phyloP scores from a whole-genome alignment of 2,329 filamentous ascomycete genomes.

The Simplicillium aogashimaense region DNA sequence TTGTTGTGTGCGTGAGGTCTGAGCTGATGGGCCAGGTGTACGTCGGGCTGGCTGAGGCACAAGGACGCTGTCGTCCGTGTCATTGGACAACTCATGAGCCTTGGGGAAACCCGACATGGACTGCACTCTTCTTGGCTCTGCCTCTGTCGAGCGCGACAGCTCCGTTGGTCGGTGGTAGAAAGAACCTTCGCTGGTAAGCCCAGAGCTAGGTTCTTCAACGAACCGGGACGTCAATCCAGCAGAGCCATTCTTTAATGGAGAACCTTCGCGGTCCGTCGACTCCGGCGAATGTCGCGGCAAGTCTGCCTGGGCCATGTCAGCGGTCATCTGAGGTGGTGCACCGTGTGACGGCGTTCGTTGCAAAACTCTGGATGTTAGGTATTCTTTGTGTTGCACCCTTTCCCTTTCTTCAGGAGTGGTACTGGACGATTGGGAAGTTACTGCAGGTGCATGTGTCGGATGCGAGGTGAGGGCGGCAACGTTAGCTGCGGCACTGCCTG shows the following conservation, averaged over 20 bases:
- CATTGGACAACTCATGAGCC: conserved; percentile 13
- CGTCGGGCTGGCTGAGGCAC: conserved; percentile 32
- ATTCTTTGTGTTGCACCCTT: conserved; percentile 46
- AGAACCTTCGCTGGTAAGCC: conserved; percentile 38
- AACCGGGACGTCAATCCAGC: conserved; percentile 50
- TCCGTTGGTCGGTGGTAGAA: conserved; percentile 32
- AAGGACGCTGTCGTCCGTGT: conserved; percentile 31
- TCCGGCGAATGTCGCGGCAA: conserved; percentile 25
- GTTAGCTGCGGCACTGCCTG: conserved; percentile 16
- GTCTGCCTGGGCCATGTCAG: conserved; percentile 35
- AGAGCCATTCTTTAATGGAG: conserved; percentile 17
- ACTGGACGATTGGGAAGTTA: conserved; percentile 9
- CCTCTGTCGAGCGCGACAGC: conserved; percentile 19
- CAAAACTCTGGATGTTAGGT: conserved; percentile 58
- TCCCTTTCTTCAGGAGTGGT: conserved; percentile 25
- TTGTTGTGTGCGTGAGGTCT: conserved; percentile 61
- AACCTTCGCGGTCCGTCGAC: conserved; percentile 15
- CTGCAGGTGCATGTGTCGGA: conserved; percentile 23
- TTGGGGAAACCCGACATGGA: conserved; percentile 28
- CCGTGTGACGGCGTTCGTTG: conserved; percentile 53
- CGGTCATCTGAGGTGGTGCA: conserved; percentile 55
- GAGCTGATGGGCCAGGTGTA: conserved; percentile 31
- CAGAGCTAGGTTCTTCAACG: conserved; percentile 40
- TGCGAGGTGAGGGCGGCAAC: conserved; percentile 14
- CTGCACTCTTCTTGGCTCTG: conserved; percentile 26